Base-by-base conservation (phyloP, 176 grass and related monocot species). In the Leersia perrieri region DNA sequence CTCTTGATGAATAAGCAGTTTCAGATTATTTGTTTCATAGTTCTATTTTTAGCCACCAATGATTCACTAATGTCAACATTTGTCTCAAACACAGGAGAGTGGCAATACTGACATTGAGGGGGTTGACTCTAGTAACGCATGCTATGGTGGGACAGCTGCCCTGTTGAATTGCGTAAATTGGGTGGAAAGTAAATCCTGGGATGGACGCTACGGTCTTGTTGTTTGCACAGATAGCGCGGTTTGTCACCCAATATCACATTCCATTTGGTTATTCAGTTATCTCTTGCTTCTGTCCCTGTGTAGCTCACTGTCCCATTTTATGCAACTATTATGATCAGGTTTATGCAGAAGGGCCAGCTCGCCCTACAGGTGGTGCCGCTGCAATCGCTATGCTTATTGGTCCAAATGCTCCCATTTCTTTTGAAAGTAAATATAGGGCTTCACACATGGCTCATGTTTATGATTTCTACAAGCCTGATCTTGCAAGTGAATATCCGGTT, bases 171-270 rank as follows among this genome's bases (percentile, higher is more conserved):
- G 96, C 76, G 90, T 95, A 35, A 99, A 95, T 66, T 99, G 93
- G 96, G 96, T 99, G 7, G 93, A 99, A 84, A 99, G 96, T 84
- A 93, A 35, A 60, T 99, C 90, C 57, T 99, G 93, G 93, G 93
- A 99, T 76, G 96, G 93, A 2, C 96, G 96, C 11, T 93, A 90
- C 44, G 96, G 96, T 14, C 91, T 99, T 64, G 96, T 93, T 85
- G 93, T 99, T 80, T 99, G 96, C 82, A 93, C 96, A 73, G 96
- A 99, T 78, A 99, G 92, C 81, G 92, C 92, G 79, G 96, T 99
- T 77, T 76, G 90, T 75, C 33, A 30, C 63, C 67, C 12, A 45
- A 33, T 82, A 36, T 70, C 10, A 28, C 22, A 40, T 33, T 82
- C 11, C 25, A 74, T 7, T 42, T 72, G 34, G 73, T 38, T 11